A percentile compares a stretch with the other conserved stretches of the same genome.
Conservation (phyloP, 345 rosid species). For the Salix dunnii region DNA sequence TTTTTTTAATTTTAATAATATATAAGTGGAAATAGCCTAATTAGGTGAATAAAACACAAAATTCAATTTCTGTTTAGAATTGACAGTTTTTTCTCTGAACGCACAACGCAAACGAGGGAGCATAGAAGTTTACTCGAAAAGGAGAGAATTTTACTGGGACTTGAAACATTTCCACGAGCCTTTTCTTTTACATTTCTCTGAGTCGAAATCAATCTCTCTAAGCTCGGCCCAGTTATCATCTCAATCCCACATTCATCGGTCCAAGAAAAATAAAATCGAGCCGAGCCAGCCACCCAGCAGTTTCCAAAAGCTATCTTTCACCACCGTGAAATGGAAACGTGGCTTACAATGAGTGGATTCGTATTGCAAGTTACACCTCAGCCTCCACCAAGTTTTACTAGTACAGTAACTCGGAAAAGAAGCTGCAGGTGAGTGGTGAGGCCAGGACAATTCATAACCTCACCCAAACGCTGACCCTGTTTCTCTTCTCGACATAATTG, state of each 20-base stretch:
- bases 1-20: no score
- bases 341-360: not conserved
- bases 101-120: no score
- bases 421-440: not conserved
- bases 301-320: not conserved
- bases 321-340: constrained; percentile 1
- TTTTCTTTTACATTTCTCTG: no score
- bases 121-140: no score
- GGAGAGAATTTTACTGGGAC: no score
- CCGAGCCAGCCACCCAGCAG: not conserved
- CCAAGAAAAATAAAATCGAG: not conserved
- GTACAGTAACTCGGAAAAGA: constrained; percentile 10
- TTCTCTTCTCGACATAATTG: not conserved
- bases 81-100: no score
- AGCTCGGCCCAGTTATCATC: not conserved
- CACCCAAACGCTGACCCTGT: not conserved
- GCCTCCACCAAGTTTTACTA: not conserved
- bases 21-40: no score
- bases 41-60: no score
- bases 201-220: not conserved
- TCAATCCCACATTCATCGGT: not conserved
- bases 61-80: no score
- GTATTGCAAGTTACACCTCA: not conserved
- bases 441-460: constrained; percentile 11
- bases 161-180: not conserved